phyloP scores from a whole-genome alignment of 2,329 filamentous ascomycete genomes.

The Xylariaceae sp. region DNA sequence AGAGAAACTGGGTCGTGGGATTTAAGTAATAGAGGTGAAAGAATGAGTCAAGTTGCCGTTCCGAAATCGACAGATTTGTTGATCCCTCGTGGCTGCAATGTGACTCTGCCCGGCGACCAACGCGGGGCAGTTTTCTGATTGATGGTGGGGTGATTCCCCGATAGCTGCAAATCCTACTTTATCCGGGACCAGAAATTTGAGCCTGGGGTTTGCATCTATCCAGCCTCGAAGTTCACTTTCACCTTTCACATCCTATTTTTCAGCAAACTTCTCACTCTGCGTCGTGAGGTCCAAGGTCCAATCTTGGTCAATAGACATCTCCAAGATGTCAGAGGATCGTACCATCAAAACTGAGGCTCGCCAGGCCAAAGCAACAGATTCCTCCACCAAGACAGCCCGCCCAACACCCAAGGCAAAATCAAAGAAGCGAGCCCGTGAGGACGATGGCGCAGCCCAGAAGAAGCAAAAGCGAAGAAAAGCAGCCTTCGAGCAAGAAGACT shows the following conservation, averaged over 20 bases:
- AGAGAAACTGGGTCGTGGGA: background rate
- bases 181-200: constrained; percentile 8
- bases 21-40: background rate
- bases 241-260: constrained; percentile 1
- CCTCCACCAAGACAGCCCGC: constrained; percentile 13
- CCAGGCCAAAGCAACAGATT: constrained; percentile 17
- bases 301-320: background rate
- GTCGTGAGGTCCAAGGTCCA: background rate
- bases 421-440: constrained; percentile 55
- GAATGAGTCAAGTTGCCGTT: constrained; percentile 1
- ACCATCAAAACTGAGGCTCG: constrained; percentile 16
- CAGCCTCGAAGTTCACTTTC: constrained; percentile 6
- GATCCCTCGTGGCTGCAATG: background rate
- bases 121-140: constrained; percentile 23
- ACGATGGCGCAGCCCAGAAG: constrained; percentile 34
- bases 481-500: constrained; percentile 51
- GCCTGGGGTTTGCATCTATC: constrained; percentile 10
- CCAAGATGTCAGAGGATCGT: constrained; percentile 19
- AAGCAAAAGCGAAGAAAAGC: constrained; percentile 51
- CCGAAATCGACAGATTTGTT: background rate
- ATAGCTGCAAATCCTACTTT: constrained; percentile 18
- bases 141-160: constrained; percentile 13
- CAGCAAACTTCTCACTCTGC: background rate
- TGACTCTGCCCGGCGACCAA: constrained; percentile 10
- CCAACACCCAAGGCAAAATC: constrained; percentile 30